Conservation (phyloP, 306 rosid species). For the Phaseolus lunatus region DNA sequence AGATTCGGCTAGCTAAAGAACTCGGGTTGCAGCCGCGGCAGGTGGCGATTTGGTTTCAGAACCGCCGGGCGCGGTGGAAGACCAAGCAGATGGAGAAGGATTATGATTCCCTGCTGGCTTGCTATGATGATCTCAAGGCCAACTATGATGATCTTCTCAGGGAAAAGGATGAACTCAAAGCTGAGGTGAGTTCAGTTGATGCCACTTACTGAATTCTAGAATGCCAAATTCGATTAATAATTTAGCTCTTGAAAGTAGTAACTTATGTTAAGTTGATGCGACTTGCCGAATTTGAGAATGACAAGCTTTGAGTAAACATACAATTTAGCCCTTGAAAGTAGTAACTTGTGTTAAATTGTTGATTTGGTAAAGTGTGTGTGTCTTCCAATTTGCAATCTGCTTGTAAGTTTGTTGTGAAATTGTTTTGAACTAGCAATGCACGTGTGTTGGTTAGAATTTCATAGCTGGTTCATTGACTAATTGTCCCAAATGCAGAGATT, state of each 20-base stretch:
- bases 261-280: neutral
- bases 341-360: neutral
- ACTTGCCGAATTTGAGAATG: neutral
- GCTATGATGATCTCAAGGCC: conserved; percentile 58
- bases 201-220: too few species aligned
- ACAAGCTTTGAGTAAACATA: neutral
- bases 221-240: too few species aligned
- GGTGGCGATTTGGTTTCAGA: conserved; percentile 14
- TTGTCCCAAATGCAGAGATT: neutral
- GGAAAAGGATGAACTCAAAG: conserved; percentile 62
- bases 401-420: neutral
- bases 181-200: conserved; percentile 55
- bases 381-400: neutral
- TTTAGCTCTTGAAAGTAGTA: too few species aligned
- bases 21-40: conserved; percentile 2
- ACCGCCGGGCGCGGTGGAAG: conserved; percentile 23
- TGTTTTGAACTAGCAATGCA: neutral
- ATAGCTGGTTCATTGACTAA: neutral
- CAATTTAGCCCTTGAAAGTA: neutral
- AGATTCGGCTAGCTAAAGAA: neutral
- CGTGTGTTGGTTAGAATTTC: neutral
- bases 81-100: neutral
- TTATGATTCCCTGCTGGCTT: conserved; percentile 39
- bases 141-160: conserved; percentile 59
- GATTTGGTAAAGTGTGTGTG: neutral